Conservation (phyloP, 148 eudicot species). For the Dysphania ambrosioides region DNA sequence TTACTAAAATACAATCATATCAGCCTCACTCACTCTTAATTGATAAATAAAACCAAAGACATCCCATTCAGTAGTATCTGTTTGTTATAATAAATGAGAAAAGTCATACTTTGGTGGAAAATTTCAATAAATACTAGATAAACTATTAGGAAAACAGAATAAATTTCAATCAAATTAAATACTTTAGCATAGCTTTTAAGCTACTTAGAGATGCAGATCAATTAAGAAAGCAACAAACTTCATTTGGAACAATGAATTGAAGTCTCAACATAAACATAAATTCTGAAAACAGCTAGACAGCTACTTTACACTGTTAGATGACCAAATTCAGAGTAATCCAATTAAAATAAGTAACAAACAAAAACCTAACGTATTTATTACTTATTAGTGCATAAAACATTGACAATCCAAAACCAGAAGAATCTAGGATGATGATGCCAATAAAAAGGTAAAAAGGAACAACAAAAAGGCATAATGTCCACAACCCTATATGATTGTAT, state of each 20-base stretch:
- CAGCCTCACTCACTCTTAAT: not conserved
- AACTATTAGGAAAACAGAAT: not conserved
- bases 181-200: not conserved
- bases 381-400: not conserved
- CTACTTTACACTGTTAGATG: too few relatives aligned
- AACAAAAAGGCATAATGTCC: not conserved
- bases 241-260: not conserved
- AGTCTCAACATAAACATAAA: not conserved
- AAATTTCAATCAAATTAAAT: not conserved
- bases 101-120: not conserved
- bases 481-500: not conserved
- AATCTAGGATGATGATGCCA: not conserved
- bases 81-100: not conserved
- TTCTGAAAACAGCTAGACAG: not conserved
- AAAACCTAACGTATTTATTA: not conserved
- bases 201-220: not conserved
- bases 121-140: not conserved
- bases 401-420: not conserved
- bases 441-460: not conserved
- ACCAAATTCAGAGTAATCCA: not conserved
- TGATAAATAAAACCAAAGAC: not conserved
- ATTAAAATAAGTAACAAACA: not conserved
- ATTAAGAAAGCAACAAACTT: not conserved
- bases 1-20: not conserved
- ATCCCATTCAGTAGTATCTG: not conserved